Base-by-base conservation (phyloP, 208 protist genomes). In the Leishmania guyanensis region DNA sequence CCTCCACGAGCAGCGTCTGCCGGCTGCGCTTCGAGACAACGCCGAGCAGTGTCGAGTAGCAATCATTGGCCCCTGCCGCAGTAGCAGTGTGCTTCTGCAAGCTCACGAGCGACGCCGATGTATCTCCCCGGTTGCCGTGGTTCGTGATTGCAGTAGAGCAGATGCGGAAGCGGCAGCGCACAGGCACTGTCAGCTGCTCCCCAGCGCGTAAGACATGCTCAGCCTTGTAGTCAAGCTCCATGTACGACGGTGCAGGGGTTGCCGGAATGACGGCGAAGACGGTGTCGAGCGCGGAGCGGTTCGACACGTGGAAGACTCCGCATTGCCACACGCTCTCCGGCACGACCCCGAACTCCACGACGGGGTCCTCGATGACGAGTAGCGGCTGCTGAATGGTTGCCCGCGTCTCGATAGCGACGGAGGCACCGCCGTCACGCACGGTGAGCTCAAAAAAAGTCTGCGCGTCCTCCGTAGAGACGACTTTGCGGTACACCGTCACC, bases 361-460 rank as follows among this genome's bases (percentile, higher is more conserved):
- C 84, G 26, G 93, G 83, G 14, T 88, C 82, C 71, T 94, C 84
- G 26, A 96, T 68, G 75, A 93, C 73, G 60, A 96, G 81, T 56
- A 86, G 87, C 22, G 92, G 84, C 65, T 84, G 76, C 89, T 98
- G 93, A 66, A 98, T 94, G 39, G 89, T 95, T 39, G 94, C 94
- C 72, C 90, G 91, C 20, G 93, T 96, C 82, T 96, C 94, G 58
- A 98, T 91, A 14, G 92, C 93, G 68, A 96, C 79, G 33, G 89
- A 91, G 33, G 82, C 88, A 65, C 92, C 91, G 68, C 92, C 94
- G 53, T 89, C 90, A n/a, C 88, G 90, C 36, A 97, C 91, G 9
- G 88, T 86, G n/a, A 96, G 84, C 82, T 96, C 93, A 84, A 98
- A 96, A 83, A 94, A 96, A n/a, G 91, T 94, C 84, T 96, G 91